Conservation (phyloP, 1,284 basidiomycete species). For the Vanrija humicola region DNA sequence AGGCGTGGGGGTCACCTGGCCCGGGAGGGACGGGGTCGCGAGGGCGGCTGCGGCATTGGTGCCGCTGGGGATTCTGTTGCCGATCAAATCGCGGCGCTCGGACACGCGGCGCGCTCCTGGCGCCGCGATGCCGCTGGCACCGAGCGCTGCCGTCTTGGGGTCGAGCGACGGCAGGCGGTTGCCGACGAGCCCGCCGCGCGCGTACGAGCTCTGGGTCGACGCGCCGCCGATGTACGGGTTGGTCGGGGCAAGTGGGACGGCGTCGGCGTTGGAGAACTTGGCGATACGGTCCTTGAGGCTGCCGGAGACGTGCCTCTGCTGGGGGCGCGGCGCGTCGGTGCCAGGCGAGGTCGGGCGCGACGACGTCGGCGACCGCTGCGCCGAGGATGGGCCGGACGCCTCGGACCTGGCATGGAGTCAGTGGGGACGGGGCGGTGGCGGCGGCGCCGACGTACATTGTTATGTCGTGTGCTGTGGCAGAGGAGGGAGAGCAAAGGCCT, state of each 20-base stretch:
- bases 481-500: not conserved
- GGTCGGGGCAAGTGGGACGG: constrained; percentile 36
- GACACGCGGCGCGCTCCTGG: constrained; percentile 28
- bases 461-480: not conserved
- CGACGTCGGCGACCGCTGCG: not conserved
- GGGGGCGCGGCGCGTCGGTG: constrained; percentile 9
- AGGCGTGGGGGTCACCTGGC: not conserved
- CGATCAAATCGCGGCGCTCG: constrained; percentile 38
- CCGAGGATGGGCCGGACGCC: not conserved
- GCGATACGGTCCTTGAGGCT: constrained; percentile 48
- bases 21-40: not conserved
- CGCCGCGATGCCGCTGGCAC: constrained; percentile 4
- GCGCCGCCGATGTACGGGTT: constrained; percentile 31
- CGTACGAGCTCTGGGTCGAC: constrained; percentile 12
- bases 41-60: not conserved
- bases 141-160: constrained; percentile 37
- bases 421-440: not conserved
- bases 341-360: constrained; percentile 9
- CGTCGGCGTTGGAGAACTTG: constrained; percentile 44
- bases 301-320: constrained; percentile 33
- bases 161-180: constrained; percentile 44
- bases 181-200: constrained; percentile 38
- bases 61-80: constrained; percentile 39
- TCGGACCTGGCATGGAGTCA: constrained; percentile 8
- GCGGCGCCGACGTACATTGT: too few relatives aligned